Conservation (phyloP, 2,329 filamentous ascomycete genomes). For the Alternaria panax region DNA sequence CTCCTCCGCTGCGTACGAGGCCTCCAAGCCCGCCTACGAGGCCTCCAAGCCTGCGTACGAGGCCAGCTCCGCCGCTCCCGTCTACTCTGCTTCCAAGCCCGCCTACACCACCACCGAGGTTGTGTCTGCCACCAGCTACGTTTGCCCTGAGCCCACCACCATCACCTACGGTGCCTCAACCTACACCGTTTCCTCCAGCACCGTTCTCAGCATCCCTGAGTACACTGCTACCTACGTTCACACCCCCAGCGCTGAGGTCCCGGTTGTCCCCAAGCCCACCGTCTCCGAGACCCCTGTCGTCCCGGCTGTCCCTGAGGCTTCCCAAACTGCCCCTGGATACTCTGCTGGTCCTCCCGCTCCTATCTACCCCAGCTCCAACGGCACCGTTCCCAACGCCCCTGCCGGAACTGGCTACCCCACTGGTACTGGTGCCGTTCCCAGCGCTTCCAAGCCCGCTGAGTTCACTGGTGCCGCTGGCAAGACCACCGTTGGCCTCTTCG, state of each 20-base stretch:
- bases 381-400: conserved; percentile 26
- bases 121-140: conserved; percentile 31
- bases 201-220: conserved; percentile 37
- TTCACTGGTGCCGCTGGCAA: conserved; percentile 63
- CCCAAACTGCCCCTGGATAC: conserved; percentile 6
- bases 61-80: conserved; percentile 1
- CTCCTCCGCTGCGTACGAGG: conserved; percentile 4
- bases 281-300: not conserved
- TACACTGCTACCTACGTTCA: conserved; percentile 31
- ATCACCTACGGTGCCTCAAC: conserved; percentile 39
- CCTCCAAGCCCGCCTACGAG: not conserved
- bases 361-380: conserved; percentile 19
- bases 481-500: conserved; percentile 61
- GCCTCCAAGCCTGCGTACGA: not conserved
- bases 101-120: conserved; percentile 40
- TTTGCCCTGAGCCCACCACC: conserved; percentile 37
- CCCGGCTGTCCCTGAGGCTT: not conserved
- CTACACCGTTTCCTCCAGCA: conserved; percentile 45
- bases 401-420: conserved; percentile 31
- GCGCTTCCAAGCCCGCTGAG: conserved; percentile 39
- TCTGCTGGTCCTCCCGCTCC: conserved; percentile 24
- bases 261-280: conserved; percentile 1
- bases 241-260: conserved; percentile 18
- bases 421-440: conserved; percentile 34
- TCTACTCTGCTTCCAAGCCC: conserved; percentile 9